Evolutionary conservation across 169 alveolate species (phyloP).

Genomic region (Toxoplasma gondii): DNA sequence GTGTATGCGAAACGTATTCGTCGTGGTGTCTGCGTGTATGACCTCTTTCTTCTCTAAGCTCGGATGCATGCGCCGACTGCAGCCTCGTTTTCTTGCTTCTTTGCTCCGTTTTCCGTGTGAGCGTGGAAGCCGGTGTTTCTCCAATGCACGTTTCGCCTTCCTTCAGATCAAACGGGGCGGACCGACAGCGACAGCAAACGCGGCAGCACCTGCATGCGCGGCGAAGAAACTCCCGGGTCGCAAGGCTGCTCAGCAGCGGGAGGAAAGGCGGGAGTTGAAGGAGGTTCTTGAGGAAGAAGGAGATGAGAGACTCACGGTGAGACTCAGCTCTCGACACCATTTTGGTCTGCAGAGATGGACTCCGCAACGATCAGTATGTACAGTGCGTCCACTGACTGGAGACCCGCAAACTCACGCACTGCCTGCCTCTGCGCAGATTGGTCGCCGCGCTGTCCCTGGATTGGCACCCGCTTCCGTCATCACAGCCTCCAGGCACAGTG

Average conservation of each 20-base stretch:
- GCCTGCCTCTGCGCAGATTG: too few relatives aligned
- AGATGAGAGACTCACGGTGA: background rate
- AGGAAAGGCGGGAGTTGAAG: background rate
- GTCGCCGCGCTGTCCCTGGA: too few relatives aligned
- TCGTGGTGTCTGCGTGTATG: background rate
- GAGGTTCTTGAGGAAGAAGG: background rate
- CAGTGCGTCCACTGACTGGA: too few relatives aligned
- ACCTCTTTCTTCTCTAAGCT: too few relatives aligned
- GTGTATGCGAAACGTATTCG: background rate
- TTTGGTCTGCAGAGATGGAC: background rate
- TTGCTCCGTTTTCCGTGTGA: background rate
- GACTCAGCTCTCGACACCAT: background rate
- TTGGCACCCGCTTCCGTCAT: too few relatives aligned
- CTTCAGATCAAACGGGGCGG: background rate
- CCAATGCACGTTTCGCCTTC: background rate
- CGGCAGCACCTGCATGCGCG: background rate
- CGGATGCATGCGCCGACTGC: too few relatives aligned
- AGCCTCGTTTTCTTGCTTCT: background rate
- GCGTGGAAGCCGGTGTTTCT: background rate
- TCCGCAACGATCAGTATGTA: too few relatives aligned
- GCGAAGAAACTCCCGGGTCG: background rate
- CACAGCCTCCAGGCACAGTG: too few relatives aligned
- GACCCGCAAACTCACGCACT: too few relatives aligned
- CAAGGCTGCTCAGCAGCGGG: background rate
- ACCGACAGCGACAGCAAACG: background rate